Evolutionary conservation across 495 filamentous ascomycete genomes (phyloP).

Genomic region (Amniculicola lignicola): DNA sequence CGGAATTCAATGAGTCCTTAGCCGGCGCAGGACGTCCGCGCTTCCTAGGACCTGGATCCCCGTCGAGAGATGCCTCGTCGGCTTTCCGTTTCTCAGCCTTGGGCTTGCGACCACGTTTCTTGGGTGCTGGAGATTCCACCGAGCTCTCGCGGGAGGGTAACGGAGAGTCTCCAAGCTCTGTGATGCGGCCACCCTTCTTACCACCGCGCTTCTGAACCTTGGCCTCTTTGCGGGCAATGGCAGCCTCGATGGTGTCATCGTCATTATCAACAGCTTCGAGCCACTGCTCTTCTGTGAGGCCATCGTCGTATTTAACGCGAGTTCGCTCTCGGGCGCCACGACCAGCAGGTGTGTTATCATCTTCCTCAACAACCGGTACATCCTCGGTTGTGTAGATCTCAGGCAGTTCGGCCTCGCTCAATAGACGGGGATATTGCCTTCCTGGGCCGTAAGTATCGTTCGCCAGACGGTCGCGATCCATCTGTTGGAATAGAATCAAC

Average conservation of each 20-base stretch:
- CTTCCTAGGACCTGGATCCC: constrained; percentile 77
- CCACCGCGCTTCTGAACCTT: constrained; percentile 72
- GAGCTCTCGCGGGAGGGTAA: constrained; percentile 74
- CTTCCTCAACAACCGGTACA: constrained; percentile 72
- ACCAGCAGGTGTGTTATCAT: constrained; percentile 66
- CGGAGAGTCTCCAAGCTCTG: constrained; percentile 67
- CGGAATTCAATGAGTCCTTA: constrained; percentile 57
- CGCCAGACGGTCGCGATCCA: constrained; percentile 70
- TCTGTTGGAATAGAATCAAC: constrained; percentile 43
- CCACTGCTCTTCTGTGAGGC: constrained; percentile 98
- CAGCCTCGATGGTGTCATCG: constrained; percentile 89
- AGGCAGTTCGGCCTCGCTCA: constrained; percentile 84
- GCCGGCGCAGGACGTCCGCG: constrained; percentile 60
- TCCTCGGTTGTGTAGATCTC: constrained; percentile 90
- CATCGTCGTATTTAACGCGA: constrained; percentile 91
- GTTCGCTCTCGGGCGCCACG: constrained; percentile 93
- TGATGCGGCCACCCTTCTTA: constrained; percentile 63
- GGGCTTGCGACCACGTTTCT: constrained; percentile 78
- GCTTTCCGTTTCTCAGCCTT: constrained; percentile 79
- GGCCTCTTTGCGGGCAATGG: constrained; percentile 84
- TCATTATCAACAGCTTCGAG: constrained; percentile 89
- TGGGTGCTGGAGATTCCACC: constrained; percentile 60
- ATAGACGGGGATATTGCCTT: constrained; percentile 68
- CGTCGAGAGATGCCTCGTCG: constrained; percentile 67
- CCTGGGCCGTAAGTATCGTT: constrained; percentile 69